Evolutionary conservation across 2,329 filamentous ascomycete genomes (phyloP), one percentile per base, ranked within the genome.

Genomic region (Epicoccum sorghinum): DNA sequence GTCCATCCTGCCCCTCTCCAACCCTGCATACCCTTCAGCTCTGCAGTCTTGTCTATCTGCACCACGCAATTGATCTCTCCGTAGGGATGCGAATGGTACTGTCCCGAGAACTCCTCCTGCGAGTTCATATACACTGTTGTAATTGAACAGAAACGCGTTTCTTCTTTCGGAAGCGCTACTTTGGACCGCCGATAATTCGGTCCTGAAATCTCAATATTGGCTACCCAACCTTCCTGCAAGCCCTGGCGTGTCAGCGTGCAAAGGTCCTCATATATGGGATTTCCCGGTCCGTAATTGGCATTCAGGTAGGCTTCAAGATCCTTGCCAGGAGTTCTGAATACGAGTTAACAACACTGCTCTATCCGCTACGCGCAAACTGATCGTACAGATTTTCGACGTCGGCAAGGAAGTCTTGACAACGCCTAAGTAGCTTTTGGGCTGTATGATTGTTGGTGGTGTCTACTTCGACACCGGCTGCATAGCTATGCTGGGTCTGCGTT

Each of bases 1-100:
- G 83, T 85, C 82, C 83, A 86, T 0, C 83, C 83, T 0, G 79
- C 78, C 0, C 80, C 81, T 62, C 81, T 79, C 83, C 82, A 85
- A 1, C 81, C 81, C 47, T 78, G 75, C 81, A 85, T 80, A 5
- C 82, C 82, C 69, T 77, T 82, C 44, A 85, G 62, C 70, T 85
- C 78, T 2, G 82, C 80, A 4, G 60, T 69, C 4, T 75, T 56
- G 53, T 83, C 81, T 10, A 85, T 71, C 61, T 79, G 79, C 6
- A 83, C 70, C 0, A 83, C 80, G 57, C 81, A 83, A 60, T 83
- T 83, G 62, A 83, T 82, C 71, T 83, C 81, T 5, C 80, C 81
- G 47, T 83, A 83, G 1, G 80, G 81, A 61, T 83, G 81, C 4
- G 71, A 68, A 58, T 83, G 80, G 62, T 85, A 83, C 65, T 84